Base-by-base conservation (phyloP, 2,329 filamentous ascomycete genomes). In the Chlorencoelia australis region DNA sequence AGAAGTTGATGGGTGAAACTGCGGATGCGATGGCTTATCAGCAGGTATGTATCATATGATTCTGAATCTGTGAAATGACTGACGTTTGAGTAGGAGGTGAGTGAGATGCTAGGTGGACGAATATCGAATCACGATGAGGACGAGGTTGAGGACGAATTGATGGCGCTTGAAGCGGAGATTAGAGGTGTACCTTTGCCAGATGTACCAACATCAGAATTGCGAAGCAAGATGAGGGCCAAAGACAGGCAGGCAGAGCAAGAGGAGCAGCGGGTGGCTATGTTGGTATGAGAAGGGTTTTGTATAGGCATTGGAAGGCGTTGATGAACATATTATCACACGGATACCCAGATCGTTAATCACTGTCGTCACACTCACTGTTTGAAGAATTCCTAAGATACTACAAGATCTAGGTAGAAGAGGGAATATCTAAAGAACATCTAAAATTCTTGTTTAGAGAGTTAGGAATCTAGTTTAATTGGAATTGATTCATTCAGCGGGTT, bases 101-200 rank as follows among this genome's bases (percentile, higher is more conserved):
- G 81, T 62, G 85, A 94, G 33, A 83, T 95, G 73, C 74, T 98
- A 3, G 83, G 80, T 21, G 83, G 83, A 9, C 77, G 80, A 50
- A 88, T 98, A 66, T 85, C 87, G 10, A 91, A 87, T 54, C 82
- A 93, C 53, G 91, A 98, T 60, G 91, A 98, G 60, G 89, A 96
- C 55, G 91, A 95, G 54, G 91, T 98, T 21, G 91, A 98, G 58
- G 88, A 95, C 54, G 91, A 98, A 63, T 67, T 98, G 35, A 85
- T 83, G 37, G 80, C 79, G 1, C 68, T 98, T 46, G 82, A 88
- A 59, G 68, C 67, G 26, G 77, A 88, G 53, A 58, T 76, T 35
- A 59, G 57, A 26, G 61, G 59, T 21, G 43, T 51, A 32, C 39
- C 47, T 3, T 39, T 57, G 13, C 55, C 55, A 18, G 44, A 49